Conservation (phyloP, 495 filamentous ascomycete species). For the Umbilicaria muhlenbergii region DNA sequence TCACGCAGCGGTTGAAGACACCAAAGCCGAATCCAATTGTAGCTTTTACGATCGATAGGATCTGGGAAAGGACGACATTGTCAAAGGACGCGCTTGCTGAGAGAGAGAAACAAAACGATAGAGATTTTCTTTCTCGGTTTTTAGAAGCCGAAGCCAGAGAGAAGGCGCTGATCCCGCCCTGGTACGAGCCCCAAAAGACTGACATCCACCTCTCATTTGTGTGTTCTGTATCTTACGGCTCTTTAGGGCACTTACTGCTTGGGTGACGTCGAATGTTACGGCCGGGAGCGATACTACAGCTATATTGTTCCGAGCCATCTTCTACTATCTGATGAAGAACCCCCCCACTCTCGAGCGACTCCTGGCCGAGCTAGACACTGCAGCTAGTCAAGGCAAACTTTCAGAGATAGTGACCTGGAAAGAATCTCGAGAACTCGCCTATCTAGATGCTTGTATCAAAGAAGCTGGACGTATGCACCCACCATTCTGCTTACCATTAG, state of each 20-base stretch:
- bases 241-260: slow-evolving; percentile 6
- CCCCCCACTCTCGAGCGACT: slow-evolving; percentile 10
- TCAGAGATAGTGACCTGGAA: slow-evolving; percentile 10
- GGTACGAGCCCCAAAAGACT: slow-evolving; percentile 6
- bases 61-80: neutral
- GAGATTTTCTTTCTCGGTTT: slow-evolving; percentile 22
- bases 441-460: slow-evolving; percentile 21
- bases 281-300: slow-evolving; percentile 21
- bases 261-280: slow-evolving; percentile 16
- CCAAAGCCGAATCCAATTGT: neutral
- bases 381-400: slow-evolving; percentile 2
- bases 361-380: slow-evolving; percentile 15
- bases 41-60: neutral
- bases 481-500: slow-evolving; percentile 42
- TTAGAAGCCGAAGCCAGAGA: slow-evolving; percentile 18
- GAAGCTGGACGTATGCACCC: slow-evolving; percentile 49
- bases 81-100: neutral
- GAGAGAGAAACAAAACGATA: neutral
- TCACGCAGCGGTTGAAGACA: neutral
- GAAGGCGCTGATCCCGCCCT: slow-evolving; percentile 16
- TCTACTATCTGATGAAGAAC: slow-evolving; percentile 16
- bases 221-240: neutral
- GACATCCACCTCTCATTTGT: neutral
- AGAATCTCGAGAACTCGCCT: slow-evolving; percentile 16
- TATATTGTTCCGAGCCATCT: slow-evolving; percentile 12